Base-by-base conservation (phyloP, 495 filamentous ascomycete species). In the Aspergillus indologenus region DNA sequence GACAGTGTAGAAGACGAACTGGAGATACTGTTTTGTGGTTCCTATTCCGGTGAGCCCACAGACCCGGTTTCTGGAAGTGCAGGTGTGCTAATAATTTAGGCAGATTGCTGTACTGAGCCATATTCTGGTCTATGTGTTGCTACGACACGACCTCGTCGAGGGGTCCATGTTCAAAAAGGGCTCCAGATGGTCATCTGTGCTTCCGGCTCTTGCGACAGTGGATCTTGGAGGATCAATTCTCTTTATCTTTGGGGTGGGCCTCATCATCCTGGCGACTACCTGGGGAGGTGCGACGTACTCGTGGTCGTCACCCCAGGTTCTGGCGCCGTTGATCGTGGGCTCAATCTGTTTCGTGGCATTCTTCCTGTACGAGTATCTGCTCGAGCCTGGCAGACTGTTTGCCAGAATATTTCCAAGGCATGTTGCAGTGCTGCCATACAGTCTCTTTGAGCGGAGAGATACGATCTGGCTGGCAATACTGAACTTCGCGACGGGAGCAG, bases 11-110 rank as follows among this genome's bases (percentile, higher is more conserved):
- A 40, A 74, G 50, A 70, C 68, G 1, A 80, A 69, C 31, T 86
- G 83, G 82, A 66, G 83, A 23, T 86, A 82, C 72, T 84, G 81
- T 61, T 87, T 87, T 62, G 80, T 75, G 9, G 77, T 87, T 34
- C 78, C 81, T 21, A 68, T 85, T 5, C 79, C 80, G 8, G 74
- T 86, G 45, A 71, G 68, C 65, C 68, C 22, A 21, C 4, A 42
- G 5, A 22, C 5, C 58, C 15, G 17, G 12, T 23, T 31, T 31
- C 48, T 31, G 7, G 19, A 18, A 22, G 19, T 8, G 43, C 18
- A 0, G 9, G 24, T 56, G 31, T 40, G 12, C 34, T 40, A 53
- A 29, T 20, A 56, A 58, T 14, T 24, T 61, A n/a, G n/a, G 9
- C 51, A 71, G 50, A 71, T 74, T n/a, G 65, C 65, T 3, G 54